Conservation (phyloP, 129 eudicot species). For the Oenanthe sinensis region DNA sequence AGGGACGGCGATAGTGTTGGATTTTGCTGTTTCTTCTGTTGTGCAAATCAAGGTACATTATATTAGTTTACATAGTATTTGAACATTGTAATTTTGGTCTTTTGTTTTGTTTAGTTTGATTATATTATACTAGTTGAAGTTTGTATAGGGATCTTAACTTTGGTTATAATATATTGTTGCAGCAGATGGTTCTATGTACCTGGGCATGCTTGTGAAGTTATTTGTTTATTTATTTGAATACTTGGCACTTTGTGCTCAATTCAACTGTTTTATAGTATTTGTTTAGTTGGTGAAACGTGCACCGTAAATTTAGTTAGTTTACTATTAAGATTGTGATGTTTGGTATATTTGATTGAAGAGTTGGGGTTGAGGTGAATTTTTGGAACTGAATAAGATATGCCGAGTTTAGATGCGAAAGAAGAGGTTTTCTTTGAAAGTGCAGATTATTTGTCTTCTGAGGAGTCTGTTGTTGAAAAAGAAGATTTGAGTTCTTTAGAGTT, state of each 20-base stretch:
- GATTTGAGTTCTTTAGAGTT: conserved; percentile 8
- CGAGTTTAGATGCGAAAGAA: conserved; percentile 26
- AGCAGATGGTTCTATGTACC: conserved; percentile 18
- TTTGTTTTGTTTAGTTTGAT: conserved; percentile 12
- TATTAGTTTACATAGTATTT: neutral
- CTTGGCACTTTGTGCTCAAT: conserved; percentile 2
- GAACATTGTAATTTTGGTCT: conserved; percentile 15
- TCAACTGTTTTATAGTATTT: neutral
- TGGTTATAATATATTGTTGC: neutral
- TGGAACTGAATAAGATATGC: conserved; percentile 27
- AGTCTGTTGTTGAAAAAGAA: conserved; percentile 12
- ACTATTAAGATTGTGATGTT: neutral
- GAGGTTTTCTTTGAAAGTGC: conserved; percentile 40
- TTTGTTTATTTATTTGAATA: conserved; percentile 2
- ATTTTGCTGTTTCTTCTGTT: conserved; percentile 14
- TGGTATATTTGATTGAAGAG: neutral
- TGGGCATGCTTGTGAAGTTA: conserved; percentile 15
- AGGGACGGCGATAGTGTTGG: conserved; percentile 43
- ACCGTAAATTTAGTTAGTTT: conserved; percentile 14
- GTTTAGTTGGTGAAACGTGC: conserved; percentile 14
- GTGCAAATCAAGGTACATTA: conserved; percentile 30
- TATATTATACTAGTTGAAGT: conserved; percentile 6
- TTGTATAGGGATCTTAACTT: conserved; percentile 12
- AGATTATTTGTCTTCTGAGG: conserved; percentile 24
- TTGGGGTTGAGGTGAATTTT: conserved; percentile 24